Base-by-base conservation (phyloP, 108 stramenopile genomes). In the Craspedostauros australis region DNA sequence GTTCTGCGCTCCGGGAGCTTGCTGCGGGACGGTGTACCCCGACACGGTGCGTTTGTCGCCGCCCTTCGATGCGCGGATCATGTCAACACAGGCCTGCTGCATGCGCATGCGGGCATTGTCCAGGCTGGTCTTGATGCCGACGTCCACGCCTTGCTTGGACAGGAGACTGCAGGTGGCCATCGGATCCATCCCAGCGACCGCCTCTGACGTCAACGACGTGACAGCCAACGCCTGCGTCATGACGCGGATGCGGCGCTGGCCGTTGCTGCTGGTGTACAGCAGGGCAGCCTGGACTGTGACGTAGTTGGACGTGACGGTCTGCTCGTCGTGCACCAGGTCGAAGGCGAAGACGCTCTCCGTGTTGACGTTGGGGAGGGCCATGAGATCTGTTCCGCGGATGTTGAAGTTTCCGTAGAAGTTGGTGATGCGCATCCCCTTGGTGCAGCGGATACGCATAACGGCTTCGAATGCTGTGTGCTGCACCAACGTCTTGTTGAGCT, bases 391-490 rank as follows among this genome's bases (percentile, higher is more conserved):
- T 15, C 96, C 98, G 2, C 98, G 84, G 72, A 99, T 90, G 64
- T 73, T 93, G 54, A 95, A 97, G 64, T 97, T 99, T 14, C 98
- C 98, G 64, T 94, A 95, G 68, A 96, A 97, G 58, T 94, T 92
- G 47, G 75, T 72, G 46, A 97, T 89, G 37, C 87, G 73, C 80
- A 99, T 82, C 33, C 98, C 98, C 51, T 91, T 73, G 19, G 95
- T 95, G 48, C 90, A 91, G 23, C 98, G 88, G 46, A 97, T 93
- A 12, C 98, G 78, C 92, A 97, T 93, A 39, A 99, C 98, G 14
- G 95, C 84, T 73, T 99, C 98, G 64, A 96, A 96, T 14, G 86
- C 95, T 15, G 94, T 96, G 23, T 65, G 52, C 27, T 93, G 79
- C 15, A 93, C 91, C 56, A 97, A 65, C 2, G 66, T 67, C 32